Evolutionary conservation across 2,329 filamentous ascomycete species (phyloP).

Genomic region (Penicillium oxalicum): DNA sequence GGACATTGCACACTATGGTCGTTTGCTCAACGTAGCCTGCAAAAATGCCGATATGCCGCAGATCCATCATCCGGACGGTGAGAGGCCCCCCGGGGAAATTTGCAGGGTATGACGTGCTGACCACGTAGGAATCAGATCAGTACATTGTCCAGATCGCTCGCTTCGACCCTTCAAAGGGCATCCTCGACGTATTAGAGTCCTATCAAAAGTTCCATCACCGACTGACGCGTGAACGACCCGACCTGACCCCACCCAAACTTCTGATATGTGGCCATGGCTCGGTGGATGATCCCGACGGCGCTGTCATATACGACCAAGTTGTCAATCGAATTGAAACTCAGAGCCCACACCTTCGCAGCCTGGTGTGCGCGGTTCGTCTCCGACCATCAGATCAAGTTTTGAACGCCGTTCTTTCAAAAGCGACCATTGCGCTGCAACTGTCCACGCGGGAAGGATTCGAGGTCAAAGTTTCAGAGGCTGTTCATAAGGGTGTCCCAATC

Average conservation of each 20-base stretch:
- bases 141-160: constrained; percentile 77
- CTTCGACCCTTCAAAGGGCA: constrained; percentile 79
- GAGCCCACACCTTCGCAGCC: constrained; percentile 56
- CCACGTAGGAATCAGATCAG: constrained; percentile 48
- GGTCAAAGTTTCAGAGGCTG: constrained; percentile 76
- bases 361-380: constrained; percentile 70
- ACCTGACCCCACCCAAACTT: constrained; percentile 60
- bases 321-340: constrained; percentile 59
- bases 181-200: constrained; percentile 67
- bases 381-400: constrained; percentile 74
- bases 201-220: constrained; percentile 66
- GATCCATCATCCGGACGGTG: constrained; percentile 36
- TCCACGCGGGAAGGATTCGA: constrained; percentile 80
- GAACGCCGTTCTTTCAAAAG: constrained; percentile 67
- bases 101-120: constrained; percentile 31
- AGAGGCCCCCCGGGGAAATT: not conserved
- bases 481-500: constrained; percentile 72
- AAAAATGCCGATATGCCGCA: constrained; percentile 49
- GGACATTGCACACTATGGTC: constrained; percentile 67
- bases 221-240: constrained; percentile 44
- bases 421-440: constrained; percentile 68
- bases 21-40: constrained; percentile 62
- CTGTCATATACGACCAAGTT: constrained; percentile 64
- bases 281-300: constrained; percentile 73
- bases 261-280: constrained; percentile 74